A percentile compares a stretch with the other conserved stretches of the same genome.
Conservation (phyloP, 1,284 basidiomycete genomes). For the Moniliophthora roreri region DNA sequence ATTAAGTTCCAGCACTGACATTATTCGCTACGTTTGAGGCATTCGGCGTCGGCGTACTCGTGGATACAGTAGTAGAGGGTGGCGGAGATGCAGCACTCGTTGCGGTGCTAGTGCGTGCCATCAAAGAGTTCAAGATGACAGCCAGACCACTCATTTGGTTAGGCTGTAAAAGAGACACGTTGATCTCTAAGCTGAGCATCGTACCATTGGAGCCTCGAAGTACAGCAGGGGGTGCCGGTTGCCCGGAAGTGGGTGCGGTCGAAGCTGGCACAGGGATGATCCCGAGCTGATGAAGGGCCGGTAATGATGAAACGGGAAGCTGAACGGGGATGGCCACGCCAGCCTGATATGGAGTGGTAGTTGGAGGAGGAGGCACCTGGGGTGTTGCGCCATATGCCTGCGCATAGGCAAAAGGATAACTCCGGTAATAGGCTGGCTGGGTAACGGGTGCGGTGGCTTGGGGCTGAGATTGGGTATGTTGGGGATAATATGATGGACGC, state of each 20-base stretch:
- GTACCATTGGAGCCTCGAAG: constrained; percentile 69
- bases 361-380: background rate
- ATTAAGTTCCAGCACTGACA: too few relatives aligned
- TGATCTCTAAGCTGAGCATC: constrained; percentile 73
- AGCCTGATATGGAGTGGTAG: constrained; percentile 36
- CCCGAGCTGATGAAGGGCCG: constrained; percentile 66
- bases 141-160: constrained; percentile 74
- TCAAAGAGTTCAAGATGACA: constrained; percentile 66
- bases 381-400: constrained; percentile 24
- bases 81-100: background rate
- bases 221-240: constrained; percentile 66
- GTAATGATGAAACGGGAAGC: constrained; percentile 66
- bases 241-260: constrained; percentile 51
- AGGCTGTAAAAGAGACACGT: constrained; percentile 65
- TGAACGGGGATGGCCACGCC: constrained; percentile 67
- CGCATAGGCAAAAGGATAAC: constrained; percentile 38
- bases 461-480: constrained; percentile 5
- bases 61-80: background rate
- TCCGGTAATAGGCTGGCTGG: constrained; percentile 28
- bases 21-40: background rate
- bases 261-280: constrained; percentile 70
- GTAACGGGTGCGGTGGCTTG: constrained; percentile 9
- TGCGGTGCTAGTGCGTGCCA: constrained; percentile 31
- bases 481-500: constrained; percentile 13
- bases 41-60: background rate